phyloP scores from a whole-genome alignment of 345 rosid species.

The Anacardium occidentale region DNA sequence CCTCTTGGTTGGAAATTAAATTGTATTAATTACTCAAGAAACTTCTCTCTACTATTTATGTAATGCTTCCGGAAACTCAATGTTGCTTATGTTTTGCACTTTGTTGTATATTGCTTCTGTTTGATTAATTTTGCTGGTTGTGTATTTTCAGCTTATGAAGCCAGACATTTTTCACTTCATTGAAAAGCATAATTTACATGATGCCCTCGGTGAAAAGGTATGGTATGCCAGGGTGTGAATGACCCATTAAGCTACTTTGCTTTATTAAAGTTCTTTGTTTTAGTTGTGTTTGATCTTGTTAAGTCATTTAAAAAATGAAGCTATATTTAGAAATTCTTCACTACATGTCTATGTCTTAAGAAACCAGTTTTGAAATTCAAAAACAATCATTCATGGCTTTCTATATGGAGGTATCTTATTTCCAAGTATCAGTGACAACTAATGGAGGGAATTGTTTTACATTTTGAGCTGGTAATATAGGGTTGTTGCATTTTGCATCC shows the following conservation, averaged over 20 bases:
- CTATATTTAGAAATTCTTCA: too few species aligned
- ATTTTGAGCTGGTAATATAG: constrained; percentile 16
- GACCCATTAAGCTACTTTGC: constrained; percentile 16
- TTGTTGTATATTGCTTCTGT: constrained; percentile 19
- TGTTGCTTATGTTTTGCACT: constrained; percentile 9
- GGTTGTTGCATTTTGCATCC: constrained; percentile 8
- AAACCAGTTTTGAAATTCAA: neutral
- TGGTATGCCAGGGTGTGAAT: constrained; percentile 17
- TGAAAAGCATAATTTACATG: constrained; percentile 81
- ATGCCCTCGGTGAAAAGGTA: constrained; percentile 91
- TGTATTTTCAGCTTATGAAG: constrained; percentile 80
- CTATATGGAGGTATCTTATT: neutral
- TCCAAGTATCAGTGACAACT: neutral
- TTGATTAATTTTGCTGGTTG: constrained; percentile 15
- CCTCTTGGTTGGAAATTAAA: neutral
- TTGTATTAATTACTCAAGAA: too few species aligned
- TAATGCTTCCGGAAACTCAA: too few species aligned
- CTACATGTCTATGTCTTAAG: neutral
- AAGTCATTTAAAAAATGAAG: neutral
- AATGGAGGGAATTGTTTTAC: neutral
- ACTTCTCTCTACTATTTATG: too few species aligned
- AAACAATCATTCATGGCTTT: neutral
- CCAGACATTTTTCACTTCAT: constrained; percentile 83
- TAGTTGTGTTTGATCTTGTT: neutral
- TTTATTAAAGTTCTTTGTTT: constrained; percentile 16